Evolutionary conservation across 2,329 filamentous ascomycete genomes (phyloP).

Genomic region (Hymenoscyphus infarciens): DNA sequence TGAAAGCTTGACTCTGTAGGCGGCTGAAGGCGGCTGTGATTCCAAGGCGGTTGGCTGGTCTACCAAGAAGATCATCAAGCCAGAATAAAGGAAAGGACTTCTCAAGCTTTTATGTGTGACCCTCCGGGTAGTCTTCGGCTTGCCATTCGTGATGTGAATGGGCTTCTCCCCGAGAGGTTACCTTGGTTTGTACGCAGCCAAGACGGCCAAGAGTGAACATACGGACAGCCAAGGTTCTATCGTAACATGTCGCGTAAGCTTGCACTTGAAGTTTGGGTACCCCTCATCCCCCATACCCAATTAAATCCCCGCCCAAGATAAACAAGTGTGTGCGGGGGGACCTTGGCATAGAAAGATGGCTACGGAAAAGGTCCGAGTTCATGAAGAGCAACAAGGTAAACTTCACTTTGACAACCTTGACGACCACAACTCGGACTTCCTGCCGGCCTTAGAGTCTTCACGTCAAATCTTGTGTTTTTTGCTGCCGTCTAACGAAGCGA

Average conservation of each 20-base stretch:
- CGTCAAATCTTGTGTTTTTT: neutral
- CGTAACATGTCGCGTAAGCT: constrained; percentile 3
- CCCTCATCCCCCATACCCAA: constrained; percentile 2
- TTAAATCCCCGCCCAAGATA: neutral
- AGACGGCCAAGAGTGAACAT: neutral
- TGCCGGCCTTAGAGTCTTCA: neutral
- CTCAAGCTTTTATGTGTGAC: constrained; percentile 5
- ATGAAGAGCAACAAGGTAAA: neutral
- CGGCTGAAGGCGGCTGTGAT: neutral
- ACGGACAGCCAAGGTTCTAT: neutral
- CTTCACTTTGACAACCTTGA: neutral
- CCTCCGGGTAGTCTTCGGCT: neutral
- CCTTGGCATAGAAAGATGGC: neutral
- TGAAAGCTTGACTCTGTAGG: neutral
- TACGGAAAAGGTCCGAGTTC: neutral
- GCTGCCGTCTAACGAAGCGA: too few relatives aligned
- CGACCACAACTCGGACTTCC: neutral
- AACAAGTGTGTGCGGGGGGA: constrained; percentile 2
- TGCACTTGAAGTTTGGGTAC: neutral
- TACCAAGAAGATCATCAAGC: neutral
- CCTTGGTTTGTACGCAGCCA: neutral
- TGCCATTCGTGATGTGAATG: neutral
- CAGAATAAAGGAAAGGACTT: neutral
- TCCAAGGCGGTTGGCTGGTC: constrained; percentile 1
- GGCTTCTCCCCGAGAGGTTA: neutral